These are phyloP conservation scores for Metschnikowia colocasiae DNA, from an alignment of 805 yeast species.

Conservation along the genomic window DNA sequence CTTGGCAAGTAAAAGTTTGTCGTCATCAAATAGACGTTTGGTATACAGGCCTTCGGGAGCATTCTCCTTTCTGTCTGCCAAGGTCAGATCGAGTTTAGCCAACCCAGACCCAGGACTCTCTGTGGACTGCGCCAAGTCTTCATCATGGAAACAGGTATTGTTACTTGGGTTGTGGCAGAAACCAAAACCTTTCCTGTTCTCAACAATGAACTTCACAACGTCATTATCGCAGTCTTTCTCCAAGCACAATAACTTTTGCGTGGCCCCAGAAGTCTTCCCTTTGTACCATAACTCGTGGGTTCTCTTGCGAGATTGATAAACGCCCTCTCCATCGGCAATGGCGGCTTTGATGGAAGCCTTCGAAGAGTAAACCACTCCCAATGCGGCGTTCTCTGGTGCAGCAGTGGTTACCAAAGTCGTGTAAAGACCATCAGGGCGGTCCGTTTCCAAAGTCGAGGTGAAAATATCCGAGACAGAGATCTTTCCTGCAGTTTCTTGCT, in stretches of 20 bases:
- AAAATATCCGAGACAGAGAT: constrained; percentile 45
- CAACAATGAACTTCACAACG: constrained; percentile 81
- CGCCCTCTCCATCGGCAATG: constrained; percentile 77
- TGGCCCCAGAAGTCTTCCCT: constrained; percentile 95
- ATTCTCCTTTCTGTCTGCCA: constrained; percentile 53
- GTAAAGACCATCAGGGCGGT: constrained; percentile 80
- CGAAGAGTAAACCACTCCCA: constrained; percentile 92
- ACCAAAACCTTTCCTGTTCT: constrained; percentile 73
- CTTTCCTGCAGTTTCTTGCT: constrained; percentile 19
- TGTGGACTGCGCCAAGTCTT: constrained; percentile 26
- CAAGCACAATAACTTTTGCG: constrained; percentile 67
- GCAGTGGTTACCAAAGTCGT: constrained; percentile 79
- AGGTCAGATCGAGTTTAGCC: constrained; percentile 60
- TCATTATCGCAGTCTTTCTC: constrained; percentile 91
- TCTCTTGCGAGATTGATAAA: constrained; percentile 83
- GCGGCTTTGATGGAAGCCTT: constrained; percentile 78
- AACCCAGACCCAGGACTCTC: constrained; percentile 63
- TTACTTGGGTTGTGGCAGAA: constrained; percentile 85
- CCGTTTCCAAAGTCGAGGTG: constrained; percentile 59
- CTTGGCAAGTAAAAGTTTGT: constrained; percentile 72
- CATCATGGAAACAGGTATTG: constrained; percentile 65
- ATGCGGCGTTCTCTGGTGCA: constrained; percentile 46
- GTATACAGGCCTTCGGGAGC: constrained; percentile 97
- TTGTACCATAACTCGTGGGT: constrained; percentile 88
- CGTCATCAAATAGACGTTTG: constrained; percentile 78